Conservation (phyloP, 352 stramenopile species). For the Phytophthora podocarpi region DNA sequence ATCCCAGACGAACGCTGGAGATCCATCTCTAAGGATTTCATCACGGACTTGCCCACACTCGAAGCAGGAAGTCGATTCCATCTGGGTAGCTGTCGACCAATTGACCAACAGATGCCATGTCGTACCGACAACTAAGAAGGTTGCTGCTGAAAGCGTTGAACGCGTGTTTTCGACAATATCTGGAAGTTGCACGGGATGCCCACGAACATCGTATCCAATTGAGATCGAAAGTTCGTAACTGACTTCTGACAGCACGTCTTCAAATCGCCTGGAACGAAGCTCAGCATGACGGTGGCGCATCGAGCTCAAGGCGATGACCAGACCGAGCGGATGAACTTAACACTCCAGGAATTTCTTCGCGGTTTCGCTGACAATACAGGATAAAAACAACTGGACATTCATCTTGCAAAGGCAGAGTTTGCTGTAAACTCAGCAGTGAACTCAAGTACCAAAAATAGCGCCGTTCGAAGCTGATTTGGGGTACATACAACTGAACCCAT, state of each 20-base stretch:
- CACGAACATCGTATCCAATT: constrained; percentile 22
- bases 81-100: too few relatives aligned
- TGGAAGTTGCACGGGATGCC: too few relatives aligned
- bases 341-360: neutral
- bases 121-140: neutral
- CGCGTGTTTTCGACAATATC: constrained; percentile 15
- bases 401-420: constrained; percentile 14
- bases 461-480: constrained; percentile 19
- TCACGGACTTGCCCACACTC: constrained; percentile 4
- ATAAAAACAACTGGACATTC: too few relatives aligned
- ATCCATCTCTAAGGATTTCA: constrained; percentile 18
- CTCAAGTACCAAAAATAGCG: constrained; percentile 11
- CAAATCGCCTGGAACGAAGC: too few relatives aligned
- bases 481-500: constrained; percentile 2
- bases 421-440: constrained; percentile 4
- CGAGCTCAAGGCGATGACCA: constrained; percentile 12
- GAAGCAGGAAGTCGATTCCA: neutral
- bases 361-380: constrained; percentile 12
- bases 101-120: constrained; percentile 6
- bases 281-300: constrained; percentile 12
- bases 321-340: constrained; percentile 10
- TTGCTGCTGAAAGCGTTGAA: neutral
- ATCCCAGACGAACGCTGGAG: constrained; percentile 11
- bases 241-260: neutral
- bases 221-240: constrained; percentile 15